A percentile compares a stretch with the other conserved stretches of the same genome.
Conservation (phyloP, 805 yeast species). For the Sugiyamaella marilandica region DNA sequence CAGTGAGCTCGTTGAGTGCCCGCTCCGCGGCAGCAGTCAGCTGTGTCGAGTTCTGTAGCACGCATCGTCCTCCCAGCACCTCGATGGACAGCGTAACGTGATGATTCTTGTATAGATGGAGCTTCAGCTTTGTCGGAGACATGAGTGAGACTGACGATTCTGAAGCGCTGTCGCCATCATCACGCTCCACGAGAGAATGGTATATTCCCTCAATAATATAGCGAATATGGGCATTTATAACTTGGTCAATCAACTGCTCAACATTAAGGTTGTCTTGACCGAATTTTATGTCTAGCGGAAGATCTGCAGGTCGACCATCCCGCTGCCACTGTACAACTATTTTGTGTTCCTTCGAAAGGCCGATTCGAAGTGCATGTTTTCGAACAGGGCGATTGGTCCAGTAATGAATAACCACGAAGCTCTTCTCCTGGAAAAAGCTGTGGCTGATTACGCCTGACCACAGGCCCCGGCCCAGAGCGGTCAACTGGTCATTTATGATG, state of each 20-base stretch:
- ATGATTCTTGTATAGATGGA: conserved; percentile 19
- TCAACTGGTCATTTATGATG: conserved; percentile 53
- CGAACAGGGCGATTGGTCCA: conserved; percentile 54
- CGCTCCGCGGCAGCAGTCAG: conserved; percentile 34
- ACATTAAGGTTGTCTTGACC: conserved; percentile 33
- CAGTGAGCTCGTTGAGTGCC: conserved; percentile 26
- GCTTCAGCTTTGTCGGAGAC: conserved; percentile 16
- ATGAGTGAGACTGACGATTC: conserved; percentile 2
- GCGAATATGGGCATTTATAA: conserved; percentile 41
- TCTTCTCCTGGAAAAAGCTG: conserved; percentile 50
- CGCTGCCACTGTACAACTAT: conserved; percentile 59
- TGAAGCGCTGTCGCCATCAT: neutral
- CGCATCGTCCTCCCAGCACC: conserved; percentile 21
- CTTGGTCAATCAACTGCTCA: conserved; percentile 35
- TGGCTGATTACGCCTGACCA: conserved; percentile 63
- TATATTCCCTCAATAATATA: conserved; percentile 27
- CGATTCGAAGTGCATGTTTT: conserved; percentile 56
- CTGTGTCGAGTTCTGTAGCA: conserved; percentile 40
- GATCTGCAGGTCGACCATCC: conserved; percentile 43
- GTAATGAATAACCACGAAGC: conserved; percentile 53
- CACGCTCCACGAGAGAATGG: neutral
- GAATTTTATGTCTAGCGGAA: conserved; percentile 11
- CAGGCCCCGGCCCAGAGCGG: conserved; percentile 44
- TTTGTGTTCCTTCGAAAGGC: conserved; percentile 43
- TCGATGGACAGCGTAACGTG: conserved; percentile 23